Evolutionary conservation across 768 basidiomycete species (phyloP).

Genomic region (Termitomyces sp.): DNA sequence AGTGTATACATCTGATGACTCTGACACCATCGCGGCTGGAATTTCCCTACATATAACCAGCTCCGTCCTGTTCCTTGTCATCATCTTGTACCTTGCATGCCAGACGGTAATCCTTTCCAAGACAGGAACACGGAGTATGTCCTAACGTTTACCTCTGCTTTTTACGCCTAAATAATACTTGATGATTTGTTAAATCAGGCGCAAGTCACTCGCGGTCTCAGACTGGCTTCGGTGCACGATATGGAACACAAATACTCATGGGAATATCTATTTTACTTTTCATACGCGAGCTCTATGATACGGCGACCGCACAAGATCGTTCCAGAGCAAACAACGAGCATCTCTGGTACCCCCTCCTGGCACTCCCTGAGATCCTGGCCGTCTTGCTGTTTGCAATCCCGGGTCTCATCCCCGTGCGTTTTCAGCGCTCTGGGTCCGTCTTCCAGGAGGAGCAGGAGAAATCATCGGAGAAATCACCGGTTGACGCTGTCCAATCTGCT

Average conservation of each 20-base stretch:
- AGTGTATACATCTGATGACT: not conserved
- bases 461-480: no score
- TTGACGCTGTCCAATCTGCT: not conserved
- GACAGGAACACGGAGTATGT: not conserved
- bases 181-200: not conserved
- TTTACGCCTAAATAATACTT: not conserved
- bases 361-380: not conserved
- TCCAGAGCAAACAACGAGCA: slow-evolving; percentile 3
- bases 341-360: slow-evolving; percentile 5
- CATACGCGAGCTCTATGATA: not conserved
- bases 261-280: slow-evolving; percentile 1
- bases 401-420: not conserved
- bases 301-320: not conserved
- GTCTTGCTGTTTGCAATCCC: slow-evolving; percentile 4
- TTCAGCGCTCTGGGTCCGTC: not conserved
- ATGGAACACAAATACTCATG: not conserved
- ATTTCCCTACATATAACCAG: slow-evolving; percentile 1
- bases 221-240: not conserved
- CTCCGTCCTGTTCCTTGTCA: not conserved
- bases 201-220: not conserved
- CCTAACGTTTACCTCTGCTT: not conserved
- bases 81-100: not conserved
- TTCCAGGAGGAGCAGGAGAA: not conserved
- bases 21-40: not conserved
- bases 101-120: not conserved